A percentile compares a stretch with the other conserved stretches of the same genome.
phyloP scores from a whole-genome alignment of 2,329 filamentous ascomycete genomes.

The Penicillium freii region DNA sequence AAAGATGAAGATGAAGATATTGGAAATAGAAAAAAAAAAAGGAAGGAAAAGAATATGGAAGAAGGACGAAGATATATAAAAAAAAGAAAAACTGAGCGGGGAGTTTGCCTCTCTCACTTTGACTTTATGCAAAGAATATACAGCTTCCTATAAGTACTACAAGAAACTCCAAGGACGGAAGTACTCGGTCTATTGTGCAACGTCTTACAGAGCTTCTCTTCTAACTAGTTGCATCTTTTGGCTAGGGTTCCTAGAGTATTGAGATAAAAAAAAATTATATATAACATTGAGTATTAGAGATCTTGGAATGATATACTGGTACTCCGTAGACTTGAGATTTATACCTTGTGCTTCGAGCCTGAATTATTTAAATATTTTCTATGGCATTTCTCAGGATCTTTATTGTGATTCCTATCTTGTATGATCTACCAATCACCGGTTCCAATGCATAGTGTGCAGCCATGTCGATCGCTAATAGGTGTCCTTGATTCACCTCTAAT shows the following conservation, averaged over 20 bases:
- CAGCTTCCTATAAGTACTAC: background rate
- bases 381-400: background rate
- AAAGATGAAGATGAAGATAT: background rate
- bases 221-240: background rate
- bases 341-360: background rate
- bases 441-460: slow-evolving; percentile 10
- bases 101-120: background rate
- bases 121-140: background rate
- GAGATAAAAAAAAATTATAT: too few relatives aligned
- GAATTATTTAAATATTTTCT: background rate
- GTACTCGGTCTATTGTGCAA: background rate
- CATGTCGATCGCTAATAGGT: slow-evolving; percentile 10
- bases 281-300: background rate
- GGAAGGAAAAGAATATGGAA: slow-evolving; percentile 18
- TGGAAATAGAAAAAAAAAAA: background rate
- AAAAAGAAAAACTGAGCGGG: background rate
- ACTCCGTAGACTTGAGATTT: background rate
- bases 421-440: slow-evolving; percentile 16
- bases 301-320: background rate
- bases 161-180: background rate
- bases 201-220: background rate
- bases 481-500: background rate
- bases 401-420: background rate
- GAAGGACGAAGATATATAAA: slow-evolving; percentile 1
- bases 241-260: background rate